phyloP scores from a whole-genome alignment of 1,284 basidiomycete species.

The Naganishia liquefaciens region DNA sequence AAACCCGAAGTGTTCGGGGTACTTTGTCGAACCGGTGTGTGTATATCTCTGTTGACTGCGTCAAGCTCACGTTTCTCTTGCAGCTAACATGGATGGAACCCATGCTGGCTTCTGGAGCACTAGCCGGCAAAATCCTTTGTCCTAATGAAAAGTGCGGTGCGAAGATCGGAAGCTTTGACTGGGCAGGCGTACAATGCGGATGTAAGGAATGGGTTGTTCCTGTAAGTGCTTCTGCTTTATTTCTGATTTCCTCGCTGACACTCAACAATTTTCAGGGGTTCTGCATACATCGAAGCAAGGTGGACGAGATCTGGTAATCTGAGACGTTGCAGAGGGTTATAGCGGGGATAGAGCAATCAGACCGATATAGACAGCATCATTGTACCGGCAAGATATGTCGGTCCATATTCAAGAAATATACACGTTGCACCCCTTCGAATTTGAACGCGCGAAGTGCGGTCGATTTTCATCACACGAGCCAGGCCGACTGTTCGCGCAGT shows the following conservation, averaged over 20 bases:
- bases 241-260: background rate
- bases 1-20: constrained; percentile 83
- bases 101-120: constrained; percentile 68
- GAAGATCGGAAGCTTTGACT: constrained; percentile 94
- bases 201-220: constrained; percentile 89
- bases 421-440: no score
- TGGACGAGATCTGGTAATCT: constrained; percentile 69
- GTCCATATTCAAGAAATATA: no score
- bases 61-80: constrained; percentile 15
- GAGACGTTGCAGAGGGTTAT: no score
- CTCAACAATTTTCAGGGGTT: constrained; percentile 64
- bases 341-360: no score
- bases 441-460: no score
- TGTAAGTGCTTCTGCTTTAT: constrained; percentile 56
- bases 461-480: no score
- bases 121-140: constrained; percentile 85
- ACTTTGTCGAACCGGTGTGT: constrained; percentile 90
- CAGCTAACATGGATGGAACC: constrained; percentile 95
- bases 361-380: no score
- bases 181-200: constrained; percentile 90
- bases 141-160: constrained; percentile 84
- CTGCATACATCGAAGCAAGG: constrained; percentile 83
- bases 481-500: no score
- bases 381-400: background rate
- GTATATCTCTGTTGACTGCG: no score